phyloP scores from a whole-genome alignment of 1,139 yeast species.

The Taphrina deformans region DNA sequence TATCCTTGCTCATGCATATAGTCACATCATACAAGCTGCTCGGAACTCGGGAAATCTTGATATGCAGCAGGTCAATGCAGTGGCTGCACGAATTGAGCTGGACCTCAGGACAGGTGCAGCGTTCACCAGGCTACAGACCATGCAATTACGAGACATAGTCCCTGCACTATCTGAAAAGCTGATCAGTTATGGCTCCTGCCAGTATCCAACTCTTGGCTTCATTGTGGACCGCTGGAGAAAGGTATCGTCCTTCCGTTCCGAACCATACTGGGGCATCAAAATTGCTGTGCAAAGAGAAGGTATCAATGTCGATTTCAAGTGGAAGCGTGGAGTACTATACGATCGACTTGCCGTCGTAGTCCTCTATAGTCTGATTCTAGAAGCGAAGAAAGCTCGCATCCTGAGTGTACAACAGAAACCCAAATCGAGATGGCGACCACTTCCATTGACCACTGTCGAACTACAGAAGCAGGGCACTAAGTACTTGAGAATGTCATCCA shows the following conservation, averaged over 20 bases:
- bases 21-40: slow-evolving; percentile 76
- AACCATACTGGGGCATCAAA: slow-evolving; percentile 75
- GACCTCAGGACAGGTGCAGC: slow-evolving; percentile 89
- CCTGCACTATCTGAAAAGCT: slow-evolving; percentile 38
- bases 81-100: slow-evolving; percentile 77
- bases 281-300: slow-evolving; percentile 48
- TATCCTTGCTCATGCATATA: slow-evolving; percentile 21
- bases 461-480: slow-evolving; percentile 82
- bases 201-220: slow-evolving; percentile 94
- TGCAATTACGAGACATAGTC: slow-evolving; percentile 48
- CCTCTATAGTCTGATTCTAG: slow-evolving; percentile 67
- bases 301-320: slow-evolving; percentile 51
- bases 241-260: slow-evolving; percentile 68
- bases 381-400: slow-evolving; percentile 54
- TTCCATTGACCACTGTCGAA: slow-evolving; percentile 94
- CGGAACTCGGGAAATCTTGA: slow-evolving; percentile 64
- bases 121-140: slow-evolving; percentile 75
- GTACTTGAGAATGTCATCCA: slow-evolving; percentile 75
- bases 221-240: slow-evolving; percentile 90
- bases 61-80: slow-evolving; percentile 75
- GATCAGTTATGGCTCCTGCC: slow-evolving; percentile 67
- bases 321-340: slow-evolving; percentile 72
- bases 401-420: slow-evolving; percentile 59
- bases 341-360: slow-evolving; percentile 66
- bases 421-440: slow-evolving; percentile 73